Conservation (phyloP, 2,329 filamentous ascomycete genomes). For the Pseudogymnoascus sp. region DNA sequence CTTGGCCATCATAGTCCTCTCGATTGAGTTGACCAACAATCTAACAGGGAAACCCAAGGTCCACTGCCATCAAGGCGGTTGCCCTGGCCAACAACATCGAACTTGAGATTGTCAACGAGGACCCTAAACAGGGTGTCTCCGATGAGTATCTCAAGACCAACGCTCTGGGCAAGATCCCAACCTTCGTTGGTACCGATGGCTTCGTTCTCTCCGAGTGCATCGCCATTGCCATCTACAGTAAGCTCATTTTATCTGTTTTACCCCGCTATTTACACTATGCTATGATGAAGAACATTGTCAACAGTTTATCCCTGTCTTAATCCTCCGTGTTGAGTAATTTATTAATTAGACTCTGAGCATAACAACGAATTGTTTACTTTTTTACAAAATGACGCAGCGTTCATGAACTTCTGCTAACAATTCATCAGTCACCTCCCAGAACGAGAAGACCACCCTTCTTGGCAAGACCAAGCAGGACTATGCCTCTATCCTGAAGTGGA, state of each 20-base stretch:
- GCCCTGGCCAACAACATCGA: conserved; percentile 97
- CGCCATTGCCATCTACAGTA: conserved; percentile 97
- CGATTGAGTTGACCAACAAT: conserved; percentile 19
- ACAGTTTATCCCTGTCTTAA: conserved; percentile 99
- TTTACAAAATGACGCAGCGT: conserved; percentile 16
- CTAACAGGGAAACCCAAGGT: conserved; percentile 77
- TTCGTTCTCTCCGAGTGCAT: conserved; percentile 84
- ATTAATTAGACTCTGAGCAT: conserved; percentile 70
- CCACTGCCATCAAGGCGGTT: conserved; percentile 80
- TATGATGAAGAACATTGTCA: conserved; percentile 51
- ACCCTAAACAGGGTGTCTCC: conserved; percentile 57
- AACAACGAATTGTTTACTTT: conserved; percentile 19
- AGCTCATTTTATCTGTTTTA: conserved; percentile 38
- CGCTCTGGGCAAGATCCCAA: conserved; percentile 84
- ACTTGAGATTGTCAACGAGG: conserved; percentile 72
- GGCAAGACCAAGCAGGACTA: conserved; percentile 99
- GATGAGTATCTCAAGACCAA: conserved; percentile 79
- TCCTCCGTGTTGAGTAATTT: conserved; percentile 74
- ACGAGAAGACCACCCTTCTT: conserved; percentile 98
- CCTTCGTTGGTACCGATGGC: conserved; percentile 88
- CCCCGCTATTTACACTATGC: conserved; percentile 19
- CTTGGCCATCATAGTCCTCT: conserved; percentile 24
- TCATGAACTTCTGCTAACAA: conserved; percentile 21
- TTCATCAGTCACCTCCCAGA: conserved; percentile 85
- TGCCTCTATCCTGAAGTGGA: conserved; percentile 95